Percentiles rank a stretch among this genome's conserved stretches.
Evolutionary conservation across 2,329 filamentous ascomycete genomes (phyloP).

Genomic region (Neopestalotiopsis rosae): DNA sequence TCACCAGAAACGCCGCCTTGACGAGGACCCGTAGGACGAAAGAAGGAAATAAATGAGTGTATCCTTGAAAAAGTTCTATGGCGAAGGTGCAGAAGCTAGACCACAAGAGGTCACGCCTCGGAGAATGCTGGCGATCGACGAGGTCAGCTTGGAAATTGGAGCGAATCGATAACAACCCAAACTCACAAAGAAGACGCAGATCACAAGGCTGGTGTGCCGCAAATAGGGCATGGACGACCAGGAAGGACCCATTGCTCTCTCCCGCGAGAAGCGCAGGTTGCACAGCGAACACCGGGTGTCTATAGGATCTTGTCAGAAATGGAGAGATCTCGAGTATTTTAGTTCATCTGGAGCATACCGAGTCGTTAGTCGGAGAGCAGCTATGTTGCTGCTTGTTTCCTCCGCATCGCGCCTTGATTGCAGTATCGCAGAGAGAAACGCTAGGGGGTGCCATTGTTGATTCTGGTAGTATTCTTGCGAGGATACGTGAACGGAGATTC

Average conservation of each 20-base stretch:
- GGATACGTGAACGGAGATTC: background rate
- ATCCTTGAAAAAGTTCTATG: background rate
- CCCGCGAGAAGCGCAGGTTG: conserved; percentile 14
- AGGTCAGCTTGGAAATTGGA: background rate
- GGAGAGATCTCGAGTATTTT: background rate
- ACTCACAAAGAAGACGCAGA: background rate
- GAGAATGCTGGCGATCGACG: background rate
- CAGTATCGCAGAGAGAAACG: background rate
- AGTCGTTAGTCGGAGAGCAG: conserved; percentile 1
- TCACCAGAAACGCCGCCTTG: conserved; percentile 3
- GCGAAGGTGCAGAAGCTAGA: background rate
- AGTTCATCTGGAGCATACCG: conserved; percentile 2
- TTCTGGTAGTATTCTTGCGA: background rate
- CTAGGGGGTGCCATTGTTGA: background rate
- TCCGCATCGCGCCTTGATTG: background rate
- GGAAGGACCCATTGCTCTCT: conserved; percentile 19
- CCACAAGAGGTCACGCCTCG: background rate
- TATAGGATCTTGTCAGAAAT: conserved; percentile 9
- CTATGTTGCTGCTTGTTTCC: background rate
- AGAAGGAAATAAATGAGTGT: background rate
- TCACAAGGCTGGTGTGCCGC: conserved; percentile 19
- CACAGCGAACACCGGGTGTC: conserved; percentile 14
- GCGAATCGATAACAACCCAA: background rate
- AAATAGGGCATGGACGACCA: conserved; percentile 16
- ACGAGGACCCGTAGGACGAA: background rate